phyloP scores from a whole-genome alignment of 2,329 filamentous ascomycete genomes.

The Fusarium sp. region DNA sequence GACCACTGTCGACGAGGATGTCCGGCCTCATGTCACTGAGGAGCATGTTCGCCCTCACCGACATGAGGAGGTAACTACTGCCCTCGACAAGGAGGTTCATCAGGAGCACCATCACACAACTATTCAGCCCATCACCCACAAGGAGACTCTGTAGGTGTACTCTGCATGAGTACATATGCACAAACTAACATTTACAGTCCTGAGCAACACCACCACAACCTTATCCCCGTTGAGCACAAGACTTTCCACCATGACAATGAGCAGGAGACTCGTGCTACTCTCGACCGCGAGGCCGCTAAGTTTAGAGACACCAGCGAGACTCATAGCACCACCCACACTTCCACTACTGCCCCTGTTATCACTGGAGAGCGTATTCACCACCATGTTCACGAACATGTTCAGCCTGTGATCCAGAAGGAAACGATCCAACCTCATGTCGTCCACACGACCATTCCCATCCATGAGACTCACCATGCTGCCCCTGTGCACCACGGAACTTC shows the following conservation, averaged over 20 bases:
- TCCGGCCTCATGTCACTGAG: slow-evolving; percentile 70
- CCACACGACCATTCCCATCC: slow-evolving; percentile 78
- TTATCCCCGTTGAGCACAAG: slow-evolving; percentile 70
- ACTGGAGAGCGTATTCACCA: slow-evolving; percentile 51
- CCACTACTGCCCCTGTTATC: slow-evolving; percentile 43
- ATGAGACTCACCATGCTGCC: slow-evolving; percentile 77
- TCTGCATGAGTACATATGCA: not conserved
- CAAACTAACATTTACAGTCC: slow-evolving; percentile 51
- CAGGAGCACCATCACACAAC: slow-evolving; percentile 80
- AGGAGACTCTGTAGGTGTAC: slow-evolving; percentile 57
- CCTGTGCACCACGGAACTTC: slow-evolving; percentile 75
- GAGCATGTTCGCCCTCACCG: slow-evolving; percentile 70
- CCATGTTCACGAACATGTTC: slow-evolving; percentile 75
- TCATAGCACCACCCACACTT: slow-evolving; percentile 46
- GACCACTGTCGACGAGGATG: slow-evolving; percentile 76
- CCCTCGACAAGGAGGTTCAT: slow-evolving; percentile 76
- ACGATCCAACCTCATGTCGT: slow-evolving; percentile 75
- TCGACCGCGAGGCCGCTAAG: slow-evolving; percentile 62
- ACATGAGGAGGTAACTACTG: slow-evolving; percentile 72
- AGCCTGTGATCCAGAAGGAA: slow-evolving; percentile 79
- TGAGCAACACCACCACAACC: slow-evolving; percentile 72
- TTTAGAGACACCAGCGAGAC: slow-evolving; percentile 47
- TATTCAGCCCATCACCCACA: slow-evolving; percentile 68
- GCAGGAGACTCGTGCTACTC: slow-evolving; percentile 57
- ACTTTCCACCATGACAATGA: slow-evolving; percentile 71